phyloP scores from a whole-genome alignment of 1,284 basidiomycete genomes.

The Cryptococcus sp. region DNA sequence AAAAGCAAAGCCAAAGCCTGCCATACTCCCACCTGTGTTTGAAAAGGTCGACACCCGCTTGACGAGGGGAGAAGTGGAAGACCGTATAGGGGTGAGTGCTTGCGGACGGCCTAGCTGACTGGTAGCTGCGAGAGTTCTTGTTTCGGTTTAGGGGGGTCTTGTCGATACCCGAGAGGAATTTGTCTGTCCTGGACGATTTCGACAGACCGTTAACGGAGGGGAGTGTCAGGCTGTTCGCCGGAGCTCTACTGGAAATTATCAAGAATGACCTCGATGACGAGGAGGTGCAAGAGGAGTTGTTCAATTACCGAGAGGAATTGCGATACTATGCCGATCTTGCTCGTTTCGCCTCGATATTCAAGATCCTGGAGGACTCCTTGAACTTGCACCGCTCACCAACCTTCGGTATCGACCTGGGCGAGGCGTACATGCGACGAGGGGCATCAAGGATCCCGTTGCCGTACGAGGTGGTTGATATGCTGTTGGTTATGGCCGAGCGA shows the following conservation, averaged over 20 bases:
- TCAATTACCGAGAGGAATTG: slow-evolving; percentile 34
- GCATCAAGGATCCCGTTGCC: slow-evolving; percentile 32
- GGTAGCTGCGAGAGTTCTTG: slow-evolving; percentile 37
- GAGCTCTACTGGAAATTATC: slow-evolving; percentile 34
- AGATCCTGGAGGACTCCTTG: slow-evolving; percentile 17
- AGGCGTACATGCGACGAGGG: slow-evolving; percentile 22
- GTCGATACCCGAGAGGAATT: slow-evolving; percentile 30
- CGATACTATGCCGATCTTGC: slow-evolving; percentile 40
- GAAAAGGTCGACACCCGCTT: slow-evolving; percentile 28
- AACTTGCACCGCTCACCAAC: slow-evolving; percentile 17
- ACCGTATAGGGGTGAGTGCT: slow-evolving; percentile 30
- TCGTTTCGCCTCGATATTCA: slow-evolving; percentile 30
- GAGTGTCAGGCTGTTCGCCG: slow-evolving; percentile 29
- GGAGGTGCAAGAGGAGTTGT: slow-evolving; percentile 15
- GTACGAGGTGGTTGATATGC: slow-evolving; percentile 37
- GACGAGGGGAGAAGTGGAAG: slow-evolving; percentile 26
- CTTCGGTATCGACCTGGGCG: slow-evolving; percentile 21
- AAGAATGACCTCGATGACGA: slow-evolving; percentile 19
- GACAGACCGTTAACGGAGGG: slow-evolving; percentile 38
- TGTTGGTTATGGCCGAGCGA: slow-evolving; percentile 30
- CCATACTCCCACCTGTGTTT: slow-evolving; percentile 24
- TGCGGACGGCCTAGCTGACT: slow-evolving; percentile 1
- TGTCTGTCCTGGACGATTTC: slow-evolving; percentile 39
- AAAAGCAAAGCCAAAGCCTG: slow-evolving; percentile 12
- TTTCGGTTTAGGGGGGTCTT: slow-evolving; percentile 29